Percentiles rank a stretch among this genome's conserved stretches.
phyloP scores from a whole-genome alignment of 768 basidiomycete species.

The Boletus reticulatus region DNA sequence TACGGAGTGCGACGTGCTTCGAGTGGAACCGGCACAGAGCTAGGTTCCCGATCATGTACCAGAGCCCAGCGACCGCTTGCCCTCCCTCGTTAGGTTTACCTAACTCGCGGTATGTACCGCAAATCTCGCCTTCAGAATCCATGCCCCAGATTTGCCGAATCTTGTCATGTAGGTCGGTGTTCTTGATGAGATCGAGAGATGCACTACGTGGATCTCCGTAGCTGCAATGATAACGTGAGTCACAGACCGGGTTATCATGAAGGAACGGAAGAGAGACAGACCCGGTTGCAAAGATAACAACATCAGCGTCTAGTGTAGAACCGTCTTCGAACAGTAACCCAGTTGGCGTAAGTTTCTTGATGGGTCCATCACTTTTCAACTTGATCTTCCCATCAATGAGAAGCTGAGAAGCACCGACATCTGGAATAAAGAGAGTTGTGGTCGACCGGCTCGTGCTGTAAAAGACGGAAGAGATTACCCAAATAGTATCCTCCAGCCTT shows the following conservation, averaged over 20 bases:
- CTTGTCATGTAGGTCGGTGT: conserved; percentile 15
- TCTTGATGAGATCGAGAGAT: conserved; percentile 21
- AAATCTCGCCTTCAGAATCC: conserved; percentile 32
- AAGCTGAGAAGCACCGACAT: conserved; percentile 40
- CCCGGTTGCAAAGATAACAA: conserved; percentile 30
- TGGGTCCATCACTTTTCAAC: conserved; percentile 28
- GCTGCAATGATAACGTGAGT: conserved; percentile 2
- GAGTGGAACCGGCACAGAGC: conserved; percentile 66
- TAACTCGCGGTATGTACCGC: conserved; percentile 40
- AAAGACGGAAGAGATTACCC: conserved; percentile 34
- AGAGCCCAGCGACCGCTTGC: conserved; percentile 33
- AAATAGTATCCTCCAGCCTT: conserved; percentile 67
- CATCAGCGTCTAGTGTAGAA: conserved; percentile 45
- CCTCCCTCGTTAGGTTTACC: conserved; percentile 35
- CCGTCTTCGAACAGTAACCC: conserved; percentile 26
- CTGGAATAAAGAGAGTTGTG: conserved; percentile 16
- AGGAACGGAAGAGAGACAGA: conserved; percentile 15
- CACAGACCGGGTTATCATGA: neutral
- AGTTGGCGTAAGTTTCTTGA: conserved; percentile 34
- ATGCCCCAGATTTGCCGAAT: conserved; percentile 30
- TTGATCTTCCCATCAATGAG: conserved; percentile 49
- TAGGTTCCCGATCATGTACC: conserved; percentile 64
- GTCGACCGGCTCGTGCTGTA: neutral
- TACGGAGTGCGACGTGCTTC: conserved; percentile 63
- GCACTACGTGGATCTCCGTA: conserved; percentile 17